These are phyloP conservation scores for Leishmania tarentolae DNA, from an alignment of 208 protist species.

Conservation along the genomic window DNA sequence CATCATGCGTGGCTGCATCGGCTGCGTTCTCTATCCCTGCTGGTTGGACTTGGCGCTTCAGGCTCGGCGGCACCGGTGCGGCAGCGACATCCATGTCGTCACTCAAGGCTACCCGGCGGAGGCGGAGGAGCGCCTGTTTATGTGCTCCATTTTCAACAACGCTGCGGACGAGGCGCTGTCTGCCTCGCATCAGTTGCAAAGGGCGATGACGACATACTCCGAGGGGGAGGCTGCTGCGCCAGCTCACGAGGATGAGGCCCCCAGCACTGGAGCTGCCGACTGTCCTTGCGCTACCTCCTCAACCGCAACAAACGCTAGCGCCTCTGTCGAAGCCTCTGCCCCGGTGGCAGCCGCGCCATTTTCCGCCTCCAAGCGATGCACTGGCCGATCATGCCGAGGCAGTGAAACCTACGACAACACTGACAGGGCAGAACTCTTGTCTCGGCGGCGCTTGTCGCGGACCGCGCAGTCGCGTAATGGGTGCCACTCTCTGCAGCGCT, in stretches of 20 bases:
- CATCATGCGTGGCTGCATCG: conserved; percentile 7
- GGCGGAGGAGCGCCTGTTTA: conserved; percentile 17
- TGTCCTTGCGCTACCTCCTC: neutral
- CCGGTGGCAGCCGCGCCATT: neutral
- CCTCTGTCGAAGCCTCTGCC: neutral
- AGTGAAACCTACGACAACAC: neutral
- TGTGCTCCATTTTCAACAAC: conserved; percentile 1
- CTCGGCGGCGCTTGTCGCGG: conserved; percentile 8
- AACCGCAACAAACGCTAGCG: neutral
- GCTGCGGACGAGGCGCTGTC: conserved; percentile 2
- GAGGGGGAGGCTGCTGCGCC: neutral
- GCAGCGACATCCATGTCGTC: conserved; percentile 16
- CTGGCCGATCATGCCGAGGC: neutral
- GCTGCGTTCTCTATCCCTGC: conserved; percentile 18
- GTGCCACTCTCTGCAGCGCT: conserved; percentile 5
- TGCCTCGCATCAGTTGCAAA: neutral
- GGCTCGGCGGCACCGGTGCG: neutral
- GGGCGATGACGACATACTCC: neutral
- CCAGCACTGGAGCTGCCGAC: neutral
- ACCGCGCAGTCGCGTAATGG: conserved; percentile 5
- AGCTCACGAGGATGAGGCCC: too few species aligned
- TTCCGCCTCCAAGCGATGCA: neutral
- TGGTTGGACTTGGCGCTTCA: conserved; percentile 20
- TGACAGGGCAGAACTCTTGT: neutral
- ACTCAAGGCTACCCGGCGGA: conserved; percentile 17